Base-by-base conservation (phyloP, 768 basidiomycete genomes). In the Auricularia heimuer region DNA sequence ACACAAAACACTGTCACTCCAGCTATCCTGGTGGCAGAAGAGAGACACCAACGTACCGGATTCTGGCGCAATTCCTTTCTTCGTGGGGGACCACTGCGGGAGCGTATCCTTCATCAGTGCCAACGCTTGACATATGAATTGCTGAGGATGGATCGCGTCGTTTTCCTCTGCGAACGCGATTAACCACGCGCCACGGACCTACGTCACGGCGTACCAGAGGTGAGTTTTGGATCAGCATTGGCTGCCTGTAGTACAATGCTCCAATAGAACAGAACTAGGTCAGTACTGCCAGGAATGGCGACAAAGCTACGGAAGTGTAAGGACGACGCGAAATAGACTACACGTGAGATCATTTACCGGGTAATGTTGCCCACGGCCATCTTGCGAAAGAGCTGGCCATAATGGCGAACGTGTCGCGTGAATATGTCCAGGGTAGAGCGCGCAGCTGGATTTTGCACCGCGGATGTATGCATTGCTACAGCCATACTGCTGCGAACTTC, bases 71-170 rank as follows among this genome's bases (percentile, higher is more conserved):
- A 44, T 29, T 67, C 83, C 83, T 68, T 81, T 78, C 67, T 88
- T 89, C 35, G 78, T 73, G 3, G 87, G 85, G 0, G 87, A 81
- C 90, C 91, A 94, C 70, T 86, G 88, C 8, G 85, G 80, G 29
- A 94, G 79, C 68, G 83, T 89, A 65, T 92, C 92, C 69, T 89
- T 91, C 77, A 94, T 93, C 8, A 94, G 76, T 4, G 89, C 87
- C 85, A 94, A 87, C 2, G 87, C 89, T 71, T 92, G 91, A 0
- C 93, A 89, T 65, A 94, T 77, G 70, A 90, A 85, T 11, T 87
- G 84, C 29, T 89, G 79, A n/a, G 92, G 92, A 71, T 86, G 92
- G 2, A 86, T 73, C 1, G 85, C 88, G 54, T 79, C 75, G 36
- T 78, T 72, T 0, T 85, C 82, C 72, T 93, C 90, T 92, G 65